Evolutionary conservation across 176 grass and related monocot species (phyloP).

Genomic region (Dactylis glomerata): DNA sequence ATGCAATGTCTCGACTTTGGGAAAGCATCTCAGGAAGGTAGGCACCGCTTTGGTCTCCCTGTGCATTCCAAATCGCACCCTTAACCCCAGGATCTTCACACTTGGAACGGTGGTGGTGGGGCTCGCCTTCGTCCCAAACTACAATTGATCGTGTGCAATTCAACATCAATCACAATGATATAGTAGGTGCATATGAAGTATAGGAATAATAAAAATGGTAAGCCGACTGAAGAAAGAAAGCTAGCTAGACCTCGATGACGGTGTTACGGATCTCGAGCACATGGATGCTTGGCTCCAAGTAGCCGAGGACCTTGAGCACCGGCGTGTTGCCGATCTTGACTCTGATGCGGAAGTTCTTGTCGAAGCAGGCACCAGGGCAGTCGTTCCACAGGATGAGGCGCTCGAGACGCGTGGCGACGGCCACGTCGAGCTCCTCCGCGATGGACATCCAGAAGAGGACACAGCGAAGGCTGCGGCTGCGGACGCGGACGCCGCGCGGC

Average conservation of each 20-base stretch:
- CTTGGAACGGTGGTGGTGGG: constrained; percentile 24
- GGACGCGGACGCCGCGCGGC: not conserved
- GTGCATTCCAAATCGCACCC: constrained; percentile 22
- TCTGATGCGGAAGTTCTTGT: not conserved
- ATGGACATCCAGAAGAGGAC: constrained; percentile 18
- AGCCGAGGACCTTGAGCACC: constrained; percentile 40
- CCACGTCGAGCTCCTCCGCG: not conserved
- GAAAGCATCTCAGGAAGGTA: constrained; percentile 41
- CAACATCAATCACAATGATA: not conserved
- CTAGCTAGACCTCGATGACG: constrained; percentile 20
- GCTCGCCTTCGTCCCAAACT: constrained; percentile 25
- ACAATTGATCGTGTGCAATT: not conserved
- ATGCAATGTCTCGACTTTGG: constrained; percentile 36
- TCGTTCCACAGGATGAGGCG: constrained; percentile 31
- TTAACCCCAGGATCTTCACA: constrained; percentile 35
- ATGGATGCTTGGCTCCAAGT: constrained; percentile 27
- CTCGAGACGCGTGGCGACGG: constrained; percentile 17
- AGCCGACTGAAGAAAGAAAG: not conserved
- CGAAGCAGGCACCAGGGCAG: not conserved
- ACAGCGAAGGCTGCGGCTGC: constrained; percentile 30
- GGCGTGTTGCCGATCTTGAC: constrained; percentile 31
- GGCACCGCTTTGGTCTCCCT: constrained; percentile 32
- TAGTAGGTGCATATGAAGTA: not conserved
- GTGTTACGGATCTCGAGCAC: constrained; percentile 23
- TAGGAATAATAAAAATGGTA: not conserved